Base-by-base conservation (phyloP, 768 basidiomycete genomes). In the Royoungia palumana region DNA sequence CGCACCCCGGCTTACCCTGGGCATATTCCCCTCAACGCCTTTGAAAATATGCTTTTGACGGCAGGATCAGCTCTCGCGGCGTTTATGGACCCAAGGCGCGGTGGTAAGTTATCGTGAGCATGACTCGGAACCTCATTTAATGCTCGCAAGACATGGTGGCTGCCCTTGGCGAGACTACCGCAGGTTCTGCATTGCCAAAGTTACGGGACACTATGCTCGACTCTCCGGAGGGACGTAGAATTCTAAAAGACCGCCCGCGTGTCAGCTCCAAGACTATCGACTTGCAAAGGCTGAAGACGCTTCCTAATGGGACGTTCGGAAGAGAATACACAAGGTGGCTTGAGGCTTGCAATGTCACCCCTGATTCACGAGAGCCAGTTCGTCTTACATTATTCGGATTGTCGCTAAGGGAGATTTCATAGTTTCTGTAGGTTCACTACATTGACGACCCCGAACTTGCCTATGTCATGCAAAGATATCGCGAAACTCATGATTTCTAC, bases 401-500 rank as follows among this genome's bases (percentile, higher is more conserved):
- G 14, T 47, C 16, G 5, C 30, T 30, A 16, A 16, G 5, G 20
- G 22, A n/a, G 20, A 25, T 27, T 37, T 20, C 46, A 51, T 22
- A 32, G 10, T 19, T 9, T 27, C 8, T 49, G 10, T 60, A 97
- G 94, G 94, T 96, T 6, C 89, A 86, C 56, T 98, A 97, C 62
- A 86, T 98, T 48, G 81, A 88, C 62, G 92, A 97, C 61, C 93
- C 94, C 2, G 94, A 96, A 61, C 80, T 96, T 11, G 96, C 96
- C 21, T 98, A 96, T 67, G 89, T 98, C 47, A 92, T 99, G 88
- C 91, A 94, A 57, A 86, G 95, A 43, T 99, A 98, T 67, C 86
- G 95, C 21, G 94, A 99, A 71, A 95, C 89, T 55, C 96, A 99
- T 69, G 95, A 99, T 70, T 87, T 98, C 57, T 96, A 97, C 64